Conservation (phyloP, 306 rosid species). For the Luffa acutangula region DNA sequence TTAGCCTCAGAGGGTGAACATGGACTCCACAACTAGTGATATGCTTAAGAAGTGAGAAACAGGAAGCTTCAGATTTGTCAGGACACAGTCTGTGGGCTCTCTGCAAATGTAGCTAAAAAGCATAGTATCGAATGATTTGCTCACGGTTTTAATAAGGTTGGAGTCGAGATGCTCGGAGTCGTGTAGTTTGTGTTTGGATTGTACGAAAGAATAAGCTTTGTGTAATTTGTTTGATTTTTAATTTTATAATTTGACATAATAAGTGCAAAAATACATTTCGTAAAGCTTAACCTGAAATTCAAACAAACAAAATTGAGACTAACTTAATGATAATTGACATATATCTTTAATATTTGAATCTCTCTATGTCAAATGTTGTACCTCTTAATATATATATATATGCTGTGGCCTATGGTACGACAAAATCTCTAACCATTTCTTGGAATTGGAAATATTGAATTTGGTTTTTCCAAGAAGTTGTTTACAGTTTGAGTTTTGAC, state of each 20-base stretch:
- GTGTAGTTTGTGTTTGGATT: background rate
- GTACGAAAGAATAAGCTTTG: background rate
- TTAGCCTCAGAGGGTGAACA: background rate
- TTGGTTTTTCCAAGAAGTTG: background rate
- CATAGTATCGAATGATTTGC: background rate
- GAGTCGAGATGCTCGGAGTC: background rate
- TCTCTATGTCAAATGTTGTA: no score
- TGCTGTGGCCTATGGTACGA: background rate
- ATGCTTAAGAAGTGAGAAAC: background rate
- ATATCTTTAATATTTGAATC: no score
- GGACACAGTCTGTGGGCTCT: background rate
- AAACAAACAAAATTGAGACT: no score
- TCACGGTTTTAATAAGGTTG: background rate
- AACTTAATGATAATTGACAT: no score
- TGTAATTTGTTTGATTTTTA: background rate
- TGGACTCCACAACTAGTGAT: constrained; percentile 10
- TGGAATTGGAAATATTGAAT: background rate
- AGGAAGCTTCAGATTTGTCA: background rate
- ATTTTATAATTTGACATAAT: background rate
- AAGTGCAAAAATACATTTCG: no score
- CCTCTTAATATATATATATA: no score
- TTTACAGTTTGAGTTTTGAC: background rate
- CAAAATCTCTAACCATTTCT: background rate
- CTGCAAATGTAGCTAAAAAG: background rate
- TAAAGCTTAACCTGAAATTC: no score